phyloP scores from a whole-genome alignment of 2,329 filamentous ascomycete species.

The Clarireedia monteithiana region DNA sequence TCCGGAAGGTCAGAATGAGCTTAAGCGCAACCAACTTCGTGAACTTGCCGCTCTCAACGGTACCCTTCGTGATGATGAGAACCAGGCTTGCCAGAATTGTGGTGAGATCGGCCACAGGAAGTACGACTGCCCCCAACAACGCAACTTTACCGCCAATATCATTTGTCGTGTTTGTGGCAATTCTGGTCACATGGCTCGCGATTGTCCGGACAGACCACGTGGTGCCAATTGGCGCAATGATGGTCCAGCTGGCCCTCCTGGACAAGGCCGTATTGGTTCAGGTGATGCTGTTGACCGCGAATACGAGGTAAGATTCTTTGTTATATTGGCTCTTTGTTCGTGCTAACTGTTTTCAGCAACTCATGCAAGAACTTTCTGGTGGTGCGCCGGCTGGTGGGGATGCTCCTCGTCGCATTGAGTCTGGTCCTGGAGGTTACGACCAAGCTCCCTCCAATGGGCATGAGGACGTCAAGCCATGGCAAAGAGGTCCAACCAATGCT shows the following conservation, averaged over 20 bases:
- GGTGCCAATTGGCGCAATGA: constrained; percentile 90
- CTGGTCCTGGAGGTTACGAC: constrained; percentile 58
- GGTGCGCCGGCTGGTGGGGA: constrained; percentile 51
- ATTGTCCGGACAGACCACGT: constrained; percentile 77
- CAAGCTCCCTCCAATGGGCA: constrained; percentile 35
- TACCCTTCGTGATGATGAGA: constrained; percentile 97
- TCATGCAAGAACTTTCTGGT: constrained; percentile 94
- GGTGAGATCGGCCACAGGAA: constrained; percentile 98
- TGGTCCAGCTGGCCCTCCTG: constrained; percentile 42
- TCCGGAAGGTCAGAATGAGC: constrained; percentile 95
- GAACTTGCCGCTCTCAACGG: constrained; percentile 97
- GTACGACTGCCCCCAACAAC: constrained; percentile 95
- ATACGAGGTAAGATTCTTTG: constrained; percentile 66
- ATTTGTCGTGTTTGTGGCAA: constrained; percentile 98
- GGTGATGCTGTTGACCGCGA: constrained; percentile 87
- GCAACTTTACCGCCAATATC: constrained; percentile 98
- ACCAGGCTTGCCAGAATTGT: constrained; percentile 98
- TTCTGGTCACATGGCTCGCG: constrained; percentile 94
- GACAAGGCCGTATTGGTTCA: constrained; percentile 52
- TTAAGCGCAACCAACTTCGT: constrained; percentile 96
- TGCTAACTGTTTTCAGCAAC: constrained; percentile 54
- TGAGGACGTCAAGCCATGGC: constrained; percentile 73
- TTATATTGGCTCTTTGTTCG: neutral
- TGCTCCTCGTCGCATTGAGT: constrained; percentile 76
- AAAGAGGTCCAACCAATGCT: constrained; percentile 75